Conservation (phyloP, 1,284 basidiomycete genomes). For the Ustilago crameri region DNA sequence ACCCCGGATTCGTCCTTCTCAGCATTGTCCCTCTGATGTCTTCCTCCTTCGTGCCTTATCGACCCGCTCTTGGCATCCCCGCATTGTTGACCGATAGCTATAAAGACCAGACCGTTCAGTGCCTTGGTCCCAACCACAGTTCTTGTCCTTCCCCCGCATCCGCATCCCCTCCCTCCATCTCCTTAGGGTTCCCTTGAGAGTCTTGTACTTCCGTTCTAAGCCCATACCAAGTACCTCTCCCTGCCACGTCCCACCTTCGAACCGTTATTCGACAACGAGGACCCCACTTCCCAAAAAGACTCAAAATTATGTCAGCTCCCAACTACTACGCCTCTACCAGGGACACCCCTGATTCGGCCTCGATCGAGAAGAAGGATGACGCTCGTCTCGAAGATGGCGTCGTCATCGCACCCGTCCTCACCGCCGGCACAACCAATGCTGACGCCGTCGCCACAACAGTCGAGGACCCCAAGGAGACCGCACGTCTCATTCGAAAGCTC, state of each 20-base stretch:
- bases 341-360: slow-evolving; percentile 41
- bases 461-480: slow-evolving; percentile 41
- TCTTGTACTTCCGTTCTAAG: too few species aligned
- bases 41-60: slow-evolving; percentile 1
- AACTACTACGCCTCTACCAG: slow-evolving; percentile 10
- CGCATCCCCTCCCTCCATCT: not conserved
- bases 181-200: too few species aligned
- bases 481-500: slow-evolving; percentile 46
- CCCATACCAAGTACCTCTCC: not conserved
- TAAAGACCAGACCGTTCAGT: slow-evolving; percentile 15
- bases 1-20: slow-evolving; percentile 7
- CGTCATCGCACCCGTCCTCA: slow-evolving; percentile 42
- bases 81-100: slow-evolving; percentile 12
- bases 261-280: not conserved
- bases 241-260: not conserved
- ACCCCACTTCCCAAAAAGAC: not conserved
- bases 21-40: not conserved
- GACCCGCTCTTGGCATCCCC: slow-evolving; percentile 12
- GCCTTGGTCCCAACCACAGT: not conserved
- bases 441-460: slow-evolving; percentile 39
- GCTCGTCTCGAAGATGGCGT: slow-evolving; percentile 40
- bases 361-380: slow-evolving; percentile 53
- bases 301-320: slow-evolving; percentile 21
- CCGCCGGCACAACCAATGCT: slow-evolving; percentile 37
- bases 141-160: not conserved